Evolutionary conservation across 2,329 filamentous ascomycete genomes (phyloP), one percentile per base, ranked within the genome.

Genomic region (Pseudogymnoascus sp.): DNA sequence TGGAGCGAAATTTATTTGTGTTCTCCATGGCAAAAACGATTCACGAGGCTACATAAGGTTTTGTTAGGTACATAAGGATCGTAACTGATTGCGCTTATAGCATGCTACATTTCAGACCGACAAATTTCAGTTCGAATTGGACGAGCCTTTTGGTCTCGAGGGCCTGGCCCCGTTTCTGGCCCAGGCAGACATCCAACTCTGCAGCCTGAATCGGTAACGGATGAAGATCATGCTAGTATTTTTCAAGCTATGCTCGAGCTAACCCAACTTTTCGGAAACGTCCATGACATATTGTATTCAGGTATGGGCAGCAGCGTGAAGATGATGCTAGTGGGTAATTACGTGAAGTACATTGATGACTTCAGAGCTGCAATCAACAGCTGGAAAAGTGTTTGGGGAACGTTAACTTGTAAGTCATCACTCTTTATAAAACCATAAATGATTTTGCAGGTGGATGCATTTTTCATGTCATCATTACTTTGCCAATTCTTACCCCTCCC

Each of bases 281-380:
- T 88, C 0, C 86, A 89, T 61, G 86, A 89, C 66, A 83, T 89
- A 0, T 72, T 90, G 1, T 90, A 89, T 69, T 86, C 85, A 0
- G 87, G 86, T 5, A 85, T 84, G 58, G 82, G 83, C 15, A 84
- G 85, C 39, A 84, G 84, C 60, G 84, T 85, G 68, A 82, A 88
- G 61, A 81, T 85, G 63, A 87, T 89, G 72, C 75, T 86, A 26
- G 84, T 84, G 67, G 86, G 86, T 1, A 83, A 87, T 65, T 89
- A 89, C 67, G 86, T 88, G 62, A 84, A 88, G 67, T 89, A 88
- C 64, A 85, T 89, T 63, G 86, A 89, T 65, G 86, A 89, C 67
- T 89, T 89, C 64, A 80, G 85, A 2, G 79, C 80, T 1, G 83
- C 84, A 1, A 84, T 89, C 9, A 79, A 85, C 60, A 82, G 82